Evolutionary conservation across 805 yeast species (phyloP).

Genomic region (Barnettozyma vustinii): DNA sequence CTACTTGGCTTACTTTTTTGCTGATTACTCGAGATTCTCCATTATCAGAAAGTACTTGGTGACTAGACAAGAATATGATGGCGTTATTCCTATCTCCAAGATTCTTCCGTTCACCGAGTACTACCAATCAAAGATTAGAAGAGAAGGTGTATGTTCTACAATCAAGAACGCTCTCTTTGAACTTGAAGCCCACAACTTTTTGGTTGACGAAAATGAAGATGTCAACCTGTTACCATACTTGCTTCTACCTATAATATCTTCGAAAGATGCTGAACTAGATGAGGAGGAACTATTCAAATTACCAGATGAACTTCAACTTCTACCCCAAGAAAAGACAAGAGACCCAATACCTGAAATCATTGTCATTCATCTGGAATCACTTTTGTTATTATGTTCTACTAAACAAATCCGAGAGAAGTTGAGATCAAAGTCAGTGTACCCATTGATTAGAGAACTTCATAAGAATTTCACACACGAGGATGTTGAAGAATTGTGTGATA

Average conservation of each 20-base stretch:
- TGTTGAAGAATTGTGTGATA: conserved; percentile 68
- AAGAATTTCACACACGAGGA: conserved; percentile 43
- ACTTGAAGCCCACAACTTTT: conserved; percentile 53
- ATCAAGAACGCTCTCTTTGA: conserved; percentile 88
- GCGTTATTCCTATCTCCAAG: conserved; percentile 75
- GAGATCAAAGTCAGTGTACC: conserved; percentile 79
- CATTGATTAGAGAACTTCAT: conserved; percentile 82
- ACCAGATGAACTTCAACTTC: conserved; percentile 82
- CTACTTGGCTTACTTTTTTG: conserved; percentile 81
- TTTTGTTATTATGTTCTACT: conserved; percentile 76
- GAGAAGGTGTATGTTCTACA: conserved; percentile 91
- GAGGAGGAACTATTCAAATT: conserved; percentile 83
- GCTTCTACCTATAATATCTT: conserved; percentile 73
- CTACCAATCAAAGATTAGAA: conserved; percentile 69
- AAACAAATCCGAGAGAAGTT: conserved; percentile 65
- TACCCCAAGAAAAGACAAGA: conserved; percentile 68
- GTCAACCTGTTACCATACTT: conserved; percentile 79
- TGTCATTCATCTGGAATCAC: conserved; percentile 70
- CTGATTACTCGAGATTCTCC: conserved; percentile 76
- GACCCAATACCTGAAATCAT: conserved; percentile 67
- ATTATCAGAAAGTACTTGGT: conserved; percentile 75
- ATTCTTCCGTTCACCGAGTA: conserved; percentile 77
- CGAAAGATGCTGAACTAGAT: conserved; percentile 62
- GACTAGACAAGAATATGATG: conserved; percentile 66
- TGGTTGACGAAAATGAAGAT: conserved; percentile 49